phyloP scores from a whole-genome alignment of 169 alveolate genomes.

The Cyclospora cayetanensis region DNA sequence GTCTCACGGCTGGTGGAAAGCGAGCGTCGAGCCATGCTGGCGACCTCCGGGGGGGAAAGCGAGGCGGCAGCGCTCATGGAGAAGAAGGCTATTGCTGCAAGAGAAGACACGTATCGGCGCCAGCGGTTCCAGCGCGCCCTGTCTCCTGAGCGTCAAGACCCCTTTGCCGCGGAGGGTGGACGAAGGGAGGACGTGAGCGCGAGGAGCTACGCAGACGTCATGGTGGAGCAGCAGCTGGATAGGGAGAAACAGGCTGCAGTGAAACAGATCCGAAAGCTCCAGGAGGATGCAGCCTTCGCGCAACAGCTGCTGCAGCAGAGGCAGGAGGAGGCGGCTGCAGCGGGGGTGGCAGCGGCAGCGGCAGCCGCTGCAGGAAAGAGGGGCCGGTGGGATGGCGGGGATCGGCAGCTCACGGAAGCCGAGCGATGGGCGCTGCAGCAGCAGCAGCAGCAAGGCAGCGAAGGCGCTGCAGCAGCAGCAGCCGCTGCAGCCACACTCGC shows the following conservation, averaged over 20 bases:
- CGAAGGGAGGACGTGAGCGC: conserved; percentile 58
- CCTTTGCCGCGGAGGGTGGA: conserved; percentile 80
- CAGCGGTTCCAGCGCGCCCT: conserved; percentile 73
- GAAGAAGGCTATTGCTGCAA: conserved; percentile 69
- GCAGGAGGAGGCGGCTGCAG: conserved; percentile 61
- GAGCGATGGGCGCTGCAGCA: conserved; percentile 32
- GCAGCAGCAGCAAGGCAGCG: conserved; percentile 65
- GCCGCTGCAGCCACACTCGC: conserved; percentile 74
- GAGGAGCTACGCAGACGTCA: conserved; percentile 66
- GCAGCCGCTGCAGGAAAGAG: conserved; percentile 69
- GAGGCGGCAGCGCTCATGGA: conserved; percentile 16
- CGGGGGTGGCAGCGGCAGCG: conserved; percentile 26
- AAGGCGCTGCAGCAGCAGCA: conserved; percentile 45
- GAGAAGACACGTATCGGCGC: conserved; percentile 71
- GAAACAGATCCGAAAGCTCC: conserved; percentile 71
- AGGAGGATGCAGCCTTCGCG: conserved; percentile 66
- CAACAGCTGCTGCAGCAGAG: conserved; percentile 70
- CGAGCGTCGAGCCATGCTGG: conserved; percentile 3
- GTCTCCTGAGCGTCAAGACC: conserved; percentile 89
- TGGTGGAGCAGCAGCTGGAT: conserved; percentile 74
- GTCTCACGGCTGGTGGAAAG: conserved; percentile 5
- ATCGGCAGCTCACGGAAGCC: conserved; percentile 58
- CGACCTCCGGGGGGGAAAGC: not conserved
- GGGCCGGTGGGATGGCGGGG: conserved; percentile 72
- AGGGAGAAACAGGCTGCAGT: conserved; percentile 75